Conservation (phyloP, 2,329 filamentous ascomycete species). For the Colletotrichum coccodes region DNA sequence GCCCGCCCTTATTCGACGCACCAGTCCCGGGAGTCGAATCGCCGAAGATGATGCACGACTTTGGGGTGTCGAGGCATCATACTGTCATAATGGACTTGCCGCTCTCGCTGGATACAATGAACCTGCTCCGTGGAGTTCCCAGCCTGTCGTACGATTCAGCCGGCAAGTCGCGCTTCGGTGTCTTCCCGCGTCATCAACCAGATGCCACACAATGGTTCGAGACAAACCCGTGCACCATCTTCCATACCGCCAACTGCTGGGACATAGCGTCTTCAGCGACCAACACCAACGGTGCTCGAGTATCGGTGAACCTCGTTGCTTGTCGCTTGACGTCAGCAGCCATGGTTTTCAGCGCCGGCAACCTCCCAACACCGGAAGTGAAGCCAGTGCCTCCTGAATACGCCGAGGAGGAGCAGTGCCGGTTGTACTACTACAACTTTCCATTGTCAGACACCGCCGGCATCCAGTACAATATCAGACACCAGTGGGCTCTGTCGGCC, state of each 20-base stretch:
- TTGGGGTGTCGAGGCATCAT: constrained; percentile 71
- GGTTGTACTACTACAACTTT: constrained; percentile 77
- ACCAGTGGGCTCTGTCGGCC: constrained; percentile 72
- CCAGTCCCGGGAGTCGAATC: constrained; percentile 69
- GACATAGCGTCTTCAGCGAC: constrained; percentile 51
- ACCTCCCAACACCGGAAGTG: constrained; percentile 62
- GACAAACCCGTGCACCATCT: constrained; percentile 74
- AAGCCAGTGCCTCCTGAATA: constrained; percentile 45
- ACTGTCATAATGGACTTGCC: constrained; percentile 78
- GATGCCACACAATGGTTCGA: constrained; percentile 72
- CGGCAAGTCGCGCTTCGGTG: constrained; percentile 69
- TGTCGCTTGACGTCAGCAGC: constrained; percentile 75
- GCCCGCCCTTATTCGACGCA: constrained; percentile 55
- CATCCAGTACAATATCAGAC: constrained; percentile 53
- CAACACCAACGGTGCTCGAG: constrained; percentile 31
- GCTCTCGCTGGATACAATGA: constrained; percentile 71
- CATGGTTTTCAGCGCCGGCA: constrained; percentile 72
- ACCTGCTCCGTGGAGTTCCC: constrained; percentile 64
- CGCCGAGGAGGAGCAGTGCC: constrained; percentile 72
- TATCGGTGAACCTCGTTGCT: constrained; percentile 69
- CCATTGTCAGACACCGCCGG: constrained; percentile 44
- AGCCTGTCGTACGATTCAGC: constrained; percentile 69
- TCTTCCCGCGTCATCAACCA: constrained; percentile 72
- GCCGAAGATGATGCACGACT: constrained; percentile 82
- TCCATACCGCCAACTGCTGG: constrained; percentile 79